Conservation (phyloP, 2,329 filamentous ascomycete species). For the Fusarium globosum region DNA sequence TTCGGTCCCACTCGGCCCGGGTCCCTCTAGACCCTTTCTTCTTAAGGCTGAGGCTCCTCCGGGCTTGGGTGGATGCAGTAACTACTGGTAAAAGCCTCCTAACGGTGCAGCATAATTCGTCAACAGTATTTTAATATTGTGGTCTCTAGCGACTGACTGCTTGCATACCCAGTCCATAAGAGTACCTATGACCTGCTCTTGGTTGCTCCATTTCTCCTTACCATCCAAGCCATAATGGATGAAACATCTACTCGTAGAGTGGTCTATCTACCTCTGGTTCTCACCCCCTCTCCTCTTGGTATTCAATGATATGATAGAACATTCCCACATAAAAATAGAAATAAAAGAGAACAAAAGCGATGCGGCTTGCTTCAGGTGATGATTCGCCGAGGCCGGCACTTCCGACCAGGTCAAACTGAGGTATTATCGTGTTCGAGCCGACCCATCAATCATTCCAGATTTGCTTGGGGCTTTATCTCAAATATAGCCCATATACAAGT, state of each 20-base stretch:
- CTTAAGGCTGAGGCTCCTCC: not conserved
- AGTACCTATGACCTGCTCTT: not conserved
- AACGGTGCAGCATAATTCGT: not conserved
- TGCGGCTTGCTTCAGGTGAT: slow-evolving; percentile 14
- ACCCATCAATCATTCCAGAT: slow-evolving; percentile 5
- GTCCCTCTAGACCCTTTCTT: slow-evolving; percentile 7
- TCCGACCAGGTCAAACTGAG: slow-evolving; percentile 18
- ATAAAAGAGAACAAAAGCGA: not conserved
- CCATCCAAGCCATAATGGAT: slow-evolving; percentile 8
- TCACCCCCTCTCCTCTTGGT: slow-evolving; percentile 10
- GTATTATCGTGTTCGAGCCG: slow-evolving; percentile 25
- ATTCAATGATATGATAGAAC: slow-evolving; percentile 5
- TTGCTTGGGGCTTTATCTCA: slow-evolving; percentile 7
- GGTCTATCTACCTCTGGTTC: slow-evolving; percentile 17
- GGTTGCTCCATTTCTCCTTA: slow-evolving; percentile 7
- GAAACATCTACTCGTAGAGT: slow-evolving; percentile 17
- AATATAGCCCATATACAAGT: slow-evolving; percentile 5
- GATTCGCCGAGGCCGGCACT: not conserved
- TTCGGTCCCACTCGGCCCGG: slow-evolving; percentile 29
- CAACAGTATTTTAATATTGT: slow-evolving; percentile 4
- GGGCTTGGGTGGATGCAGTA: not conserved
- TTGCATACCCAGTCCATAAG: slow-evolving; percentile 6
- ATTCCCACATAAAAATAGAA: not conserved
- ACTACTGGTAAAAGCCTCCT: not conserved
- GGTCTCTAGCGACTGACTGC: slow-evolving; percentile 7